Conservation (phyloP, 495 filamentous ascomycete genomes). For the Penicillium lagena region DNA sequence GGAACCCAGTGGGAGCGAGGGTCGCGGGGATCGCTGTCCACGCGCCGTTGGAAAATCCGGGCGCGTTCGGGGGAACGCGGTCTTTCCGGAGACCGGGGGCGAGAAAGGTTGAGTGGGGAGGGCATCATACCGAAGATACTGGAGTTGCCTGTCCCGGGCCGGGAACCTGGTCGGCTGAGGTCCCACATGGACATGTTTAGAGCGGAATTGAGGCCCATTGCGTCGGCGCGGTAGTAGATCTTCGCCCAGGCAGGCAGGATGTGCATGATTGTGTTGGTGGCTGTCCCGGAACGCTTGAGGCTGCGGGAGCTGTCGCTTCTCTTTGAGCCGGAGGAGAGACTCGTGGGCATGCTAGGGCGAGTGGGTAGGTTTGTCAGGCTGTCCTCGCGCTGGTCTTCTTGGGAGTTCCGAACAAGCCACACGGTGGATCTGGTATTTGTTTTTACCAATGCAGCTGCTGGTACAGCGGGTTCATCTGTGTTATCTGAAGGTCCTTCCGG, state of each 20-base stretch:
- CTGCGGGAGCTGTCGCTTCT: constrained; percentile 35
- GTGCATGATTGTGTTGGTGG: constrained; percentile 50
- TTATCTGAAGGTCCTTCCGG: constrained; percentile 1
- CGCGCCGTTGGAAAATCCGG: constrained; percentile 10
- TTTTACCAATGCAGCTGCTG: constrained; percentile 17
- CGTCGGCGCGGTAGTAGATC: constrained; percentile 40
- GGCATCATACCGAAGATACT: constrained; percentile 26
- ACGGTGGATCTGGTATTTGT: constrained; percentile 31
- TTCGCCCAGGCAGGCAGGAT: constrained; percentile 40
- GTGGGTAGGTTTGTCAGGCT: constrained; percentile 35
- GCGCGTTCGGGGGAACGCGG: constrained; percentile 9
- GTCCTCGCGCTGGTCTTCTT: constrained; percentile 31
- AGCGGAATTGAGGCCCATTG: constrained; percentile 21
- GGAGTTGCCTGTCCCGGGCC: constrained; percentile 24
- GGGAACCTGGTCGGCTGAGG: constrained; percentile 23
- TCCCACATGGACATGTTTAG: constrained; percentile 24
- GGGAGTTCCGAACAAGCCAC: constrained; percentile 36
- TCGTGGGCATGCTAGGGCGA: constrained; percentile 27
- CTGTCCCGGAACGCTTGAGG: constrained; percentile 32
- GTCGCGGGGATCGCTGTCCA: constrained; percentile 33
- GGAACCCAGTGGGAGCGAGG: constrained; percentile 40
- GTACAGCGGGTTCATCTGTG: constrained; percentile 14
- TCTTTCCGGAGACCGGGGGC: constrained; percentile 14
- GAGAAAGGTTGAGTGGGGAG: constrained; percentile 19
- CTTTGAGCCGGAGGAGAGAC: constrained; percentile 29